phyloP scores from a whole-genome alignment of 2,329 filamentous ascomycete species.

The Aspergillus sp. region DNA sequence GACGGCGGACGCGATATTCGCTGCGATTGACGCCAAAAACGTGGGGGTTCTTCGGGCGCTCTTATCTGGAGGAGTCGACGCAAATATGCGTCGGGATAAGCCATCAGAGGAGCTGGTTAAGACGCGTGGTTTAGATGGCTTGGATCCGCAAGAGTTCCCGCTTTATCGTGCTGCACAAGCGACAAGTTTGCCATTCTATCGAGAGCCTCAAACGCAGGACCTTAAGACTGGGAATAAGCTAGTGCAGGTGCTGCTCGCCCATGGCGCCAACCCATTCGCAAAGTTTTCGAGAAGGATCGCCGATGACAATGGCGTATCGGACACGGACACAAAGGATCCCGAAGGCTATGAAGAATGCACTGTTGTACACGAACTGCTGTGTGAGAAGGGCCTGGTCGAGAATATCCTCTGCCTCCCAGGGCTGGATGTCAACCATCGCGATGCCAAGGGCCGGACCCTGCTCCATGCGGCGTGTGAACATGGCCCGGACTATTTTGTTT shows the following conservation, averaged over 20 bases:
- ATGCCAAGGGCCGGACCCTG: conserved; percentile 4
- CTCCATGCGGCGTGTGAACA: conserved; percentile 5
- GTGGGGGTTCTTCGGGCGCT: neutral
- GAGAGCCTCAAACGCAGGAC: neutral
- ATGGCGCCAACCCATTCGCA: neutral
- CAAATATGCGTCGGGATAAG: neutral
- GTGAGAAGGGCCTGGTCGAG: neutral
- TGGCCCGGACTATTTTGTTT: too few relatives aligned
- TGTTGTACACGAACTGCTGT: neutral
- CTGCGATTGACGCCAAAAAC: neutral
- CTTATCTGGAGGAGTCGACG: neutral
- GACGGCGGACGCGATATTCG: neutral
- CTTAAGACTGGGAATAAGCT: neutral
- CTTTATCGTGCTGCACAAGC: neutral
- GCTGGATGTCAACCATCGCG: conserved; percentile 3
- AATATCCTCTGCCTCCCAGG: neutral
- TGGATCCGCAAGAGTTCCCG: neutral
- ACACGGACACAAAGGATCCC: too few relatives aligned
- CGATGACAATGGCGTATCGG: too few relatives aligned
- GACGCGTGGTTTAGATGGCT: neutral
- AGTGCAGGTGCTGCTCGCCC: neutral
- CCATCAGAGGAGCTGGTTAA: neutral
- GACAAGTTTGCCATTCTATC: neutral
- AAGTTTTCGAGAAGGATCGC: too few relatives aligned
- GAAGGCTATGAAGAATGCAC: too few relatives aligned